These are phyloP conservation scores for Hypoxylon crocopeplum DNA, from an alignment of 495 filamentous ascomycete species.

Conservation along the genomic window DNA sequence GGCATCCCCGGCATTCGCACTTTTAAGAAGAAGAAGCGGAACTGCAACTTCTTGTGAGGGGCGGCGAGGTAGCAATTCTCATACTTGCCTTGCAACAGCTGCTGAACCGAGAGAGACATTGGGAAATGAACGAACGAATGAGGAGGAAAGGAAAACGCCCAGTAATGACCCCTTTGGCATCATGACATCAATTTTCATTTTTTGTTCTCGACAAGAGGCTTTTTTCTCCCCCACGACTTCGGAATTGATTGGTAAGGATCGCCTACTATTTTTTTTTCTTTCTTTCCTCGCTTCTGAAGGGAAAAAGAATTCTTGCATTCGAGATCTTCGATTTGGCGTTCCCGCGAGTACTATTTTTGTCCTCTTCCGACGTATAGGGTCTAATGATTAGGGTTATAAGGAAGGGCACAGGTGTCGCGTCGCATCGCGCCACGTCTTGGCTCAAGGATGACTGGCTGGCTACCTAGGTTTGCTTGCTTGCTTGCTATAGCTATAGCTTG, in stretches of 20 bases:
- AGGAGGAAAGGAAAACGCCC: slow-evolving; percentile 4
- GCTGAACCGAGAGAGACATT: no score
- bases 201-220: slow-evolving; percentile 20
- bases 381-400: slow-evolving; percentile 25
- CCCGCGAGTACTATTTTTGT: slow-evolving; percentile 33
- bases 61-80: slow-evolving; percentile 10
- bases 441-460: no score
- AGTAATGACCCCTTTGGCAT: slow-evolving; percentile 31
- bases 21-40: slow-evolving; percentile 68
- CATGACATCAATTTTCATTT: slow-evolving; percentile 36
- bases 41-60: slow-evolving; percentile 72
- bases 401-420: slow-evolving; percentile 19
- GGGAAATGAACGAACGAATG: slow-evolving; percentile 17
- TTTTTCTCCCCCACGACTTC: no score
- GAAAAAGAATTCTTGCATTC: slow-evolving; percentile 20
- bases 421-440: no score
- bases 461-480: no score
- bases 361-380: slow-evolving; percentile 21
- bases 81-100: no score
- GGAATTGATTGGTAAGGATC: slow-evolving; percentile 1
- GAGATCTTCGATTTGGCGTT: slow-evolving; percentile 24
- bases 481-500: slow-evolving; percentile 10
- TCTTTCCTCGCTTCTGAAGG: slow-evolving; percentile 18
- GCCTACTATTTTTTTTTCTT: background rate
- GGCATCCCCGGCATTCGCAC: slow-evolving; percentile 43